phyloP scores from a whole-genome alignment of 2,329 filamentous ascomycete genomes.

The Xylariaceae sp. region DNA sequence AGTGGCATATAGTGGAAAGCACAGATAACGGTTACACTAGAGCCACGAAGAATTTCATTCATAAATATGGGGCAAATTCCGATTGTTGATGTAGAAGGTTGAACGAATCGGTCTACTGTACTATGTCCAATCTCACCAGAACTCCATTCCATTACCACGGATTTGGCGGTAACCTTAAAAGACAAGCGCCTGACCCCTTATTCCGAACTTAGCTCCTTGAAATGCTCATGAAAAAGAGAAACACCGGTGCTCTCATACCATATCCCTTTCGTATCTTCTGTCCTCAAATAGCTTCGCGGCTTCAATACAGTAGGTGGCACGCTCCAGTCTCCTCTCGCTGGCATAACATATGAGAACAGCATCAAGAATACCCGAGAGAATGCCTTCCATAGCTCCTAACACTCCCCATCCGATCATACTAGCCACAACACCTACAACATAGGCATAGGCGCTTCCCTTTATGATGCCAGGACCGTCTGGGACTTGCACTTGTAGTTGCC shows the following conservation, averaged over 20 bases:
- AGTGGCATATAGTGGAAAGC: too few species aligned
- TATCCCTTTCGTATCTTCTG: conserved; percentile 44
- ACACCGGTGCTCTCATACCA: conserved; percentile 35
- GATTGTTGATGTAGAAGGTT: background rate
- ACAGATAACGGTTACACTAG: too few species aligned
- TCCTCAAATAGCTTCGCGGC: conserved; percentile 88
- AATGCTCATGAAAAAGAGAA: conserved; percentile 19
- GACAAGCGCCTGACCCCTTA: conserved; percentile 19
- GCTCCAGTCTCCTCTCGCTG: conserved; percentile 78
- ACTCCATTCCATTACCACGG: conserved; percentile 16
- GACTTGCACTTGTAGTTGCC: conserved; percentile 70
- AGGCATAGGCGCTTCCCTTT: conserved; percentile 89
- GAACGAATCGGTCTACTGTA: conserved; percentile 16
- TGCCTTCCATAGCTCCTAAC: conserved; percentile 87
- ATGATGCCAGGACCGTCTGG: conserved; percentile 62
- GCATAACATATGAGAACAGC: conserved; percentile 93
- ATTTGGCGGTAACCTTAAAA: conserved; percentile 2
- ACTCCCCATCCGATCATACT: conserved; percentile 95
- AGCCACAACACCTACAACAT: conserved; percentile 89
- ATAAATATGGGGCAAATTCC: background rate
- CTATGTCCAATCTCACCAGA: conserved; percentile 24
- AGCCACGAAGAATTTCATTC: too few species aligned
- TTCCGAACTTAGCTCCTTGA: conserved; percentile 16
- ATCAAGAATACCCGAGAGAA: conserved; percentile 85
- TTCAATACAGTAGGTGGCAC: conserved; percentile 86